Percentiles rank a stretch among this genome's conserved stretches.
Evolutionary conservation across 352 stramenopile genomes (phyloP).

Genomic region (Aphanomyces invadans): DNA sequence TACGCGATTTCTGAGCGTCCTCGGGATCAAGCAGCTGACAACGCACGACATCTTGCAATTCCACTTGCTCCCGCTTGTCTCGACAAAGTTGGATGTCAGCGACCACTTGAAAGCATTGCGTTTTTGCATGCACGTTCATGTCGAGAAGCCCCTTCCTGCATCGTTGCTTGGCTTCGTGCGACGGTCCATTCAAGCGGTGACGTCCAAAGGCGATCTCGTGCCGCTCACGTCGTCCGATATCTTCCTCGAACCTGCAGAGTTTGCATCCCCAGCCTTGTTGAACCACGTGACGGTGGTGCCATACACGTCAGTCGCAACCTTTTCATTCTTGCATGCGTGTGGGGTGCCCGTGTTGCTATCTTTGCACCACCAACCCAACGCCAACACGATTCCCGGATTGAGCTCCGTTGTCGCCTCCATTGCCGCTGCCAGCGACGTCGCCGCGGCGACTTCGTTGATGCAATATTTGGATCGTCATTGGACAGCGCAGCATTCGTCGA

Average conservation of each 20-base stretch:
- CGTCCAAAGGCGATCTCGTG: neutral
- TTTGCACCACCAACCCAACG: neutral
- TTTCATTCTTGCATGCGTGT: neutral
- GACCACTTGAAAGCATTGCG: neutral
- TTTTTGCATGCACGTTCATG: neutral
- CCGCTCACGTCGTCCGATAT: neutral
- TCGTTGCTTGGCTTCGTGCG: neutral
- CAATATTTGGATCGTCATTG: conserved; percentile 1
- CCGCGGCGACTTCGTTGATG: neutral
- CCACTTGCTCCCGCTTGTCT: neutral
- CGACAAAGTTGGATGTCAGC: neutral
- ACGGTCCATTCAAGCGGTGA: neutral
- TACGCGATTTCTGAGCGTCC: neutral
- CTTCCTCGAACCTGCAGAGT: neutral
- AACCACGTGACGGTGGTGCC: too few relatives aligned
- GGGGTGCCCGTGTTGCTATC: neutral
- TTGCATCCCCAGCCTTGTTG: neutral
- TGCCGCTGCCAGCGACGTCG: neutral
- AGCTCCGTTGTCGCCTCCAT: neutral
- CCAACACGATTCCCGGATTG: neutral
- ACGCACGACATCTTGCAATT: neutral
- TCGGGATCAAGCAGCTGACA: neutral
- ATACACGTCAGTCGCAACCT: too few relatives aligned
- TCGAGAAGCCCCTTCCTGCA: neutral
- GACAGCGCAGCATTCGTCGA: neutral